Evolutionary conservation across 768 basidiomycete species (phyloP).

Genomic region (Cubamyces sp.): DNA sequence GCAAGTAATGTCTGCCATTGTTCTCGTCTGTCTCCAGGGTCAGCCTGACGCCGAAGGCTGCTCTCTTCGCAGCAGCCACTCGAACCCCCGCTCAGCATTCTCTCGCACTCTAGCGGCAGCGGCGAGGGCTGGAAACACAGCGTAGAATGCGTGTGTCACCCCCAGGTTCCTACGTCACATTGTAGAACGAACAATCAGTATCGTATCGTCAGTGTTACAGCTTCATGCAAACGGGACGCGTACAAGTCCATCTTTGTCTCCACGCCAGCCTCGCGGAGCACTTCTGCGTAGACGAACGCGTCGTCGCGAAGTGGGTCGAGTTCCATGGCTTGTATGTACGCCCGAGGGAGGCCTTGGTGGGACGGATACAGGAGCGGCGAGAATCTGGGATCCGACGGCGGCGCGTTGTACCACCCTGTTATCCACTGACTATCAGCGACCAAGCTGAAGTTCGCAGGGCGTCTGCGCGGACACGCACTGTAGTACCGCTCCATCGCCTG

Average conservation of each 20-base stretch:
- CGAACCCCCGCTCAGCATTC: conserved; percentile 26
- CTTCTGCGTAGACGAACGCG: conserved; percentile 32
- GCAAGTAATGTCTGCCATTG: too few relatives aligned
- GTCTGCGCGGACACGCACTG: not conserved
- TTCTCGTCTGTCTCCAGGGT: too few relatives aligned
- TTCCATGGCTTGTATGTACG: conserved; percentile 33
- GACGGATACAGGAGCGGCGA: conserved; percentile 30
- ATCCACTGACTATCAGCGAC: too few relatives aligned
- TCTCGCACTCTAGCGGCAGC: conserved; percentile 17
- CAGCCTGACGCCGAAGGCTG: too few relatives aligned
- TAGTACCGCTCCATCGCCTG: not conserved
- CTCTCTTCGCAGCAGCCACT: conserved; percentile 26
- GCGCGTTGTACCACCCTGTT: conserved; percentile 7
- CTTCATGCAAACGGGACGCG: not conserved
- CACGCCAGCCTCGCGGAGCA: conserved; percentile 30
- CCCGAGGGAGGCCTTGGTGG: conserved; percentile 29
- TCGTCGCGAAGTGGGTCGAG: conserved; percentile 37
- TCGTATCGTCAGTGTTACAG: not conserved
- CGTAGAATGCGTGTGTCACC: conserved; percentile 29
- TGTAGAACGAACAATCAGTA: not conserved
- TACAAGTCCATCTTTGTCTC: conserved; percentile 31
- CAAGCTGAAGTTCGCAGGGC: too few relatives aligned
- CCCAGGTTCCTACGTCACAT: conserved; percentile 30
- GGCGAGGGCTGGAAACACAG: conserved; percentile 15
- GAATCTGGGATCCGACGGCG: conserved; percentile 16